Base-by-base conservation (phyloP, 2,329 filamentous ascomycete genomes). In the Xylariaceae sp. region DNA sequence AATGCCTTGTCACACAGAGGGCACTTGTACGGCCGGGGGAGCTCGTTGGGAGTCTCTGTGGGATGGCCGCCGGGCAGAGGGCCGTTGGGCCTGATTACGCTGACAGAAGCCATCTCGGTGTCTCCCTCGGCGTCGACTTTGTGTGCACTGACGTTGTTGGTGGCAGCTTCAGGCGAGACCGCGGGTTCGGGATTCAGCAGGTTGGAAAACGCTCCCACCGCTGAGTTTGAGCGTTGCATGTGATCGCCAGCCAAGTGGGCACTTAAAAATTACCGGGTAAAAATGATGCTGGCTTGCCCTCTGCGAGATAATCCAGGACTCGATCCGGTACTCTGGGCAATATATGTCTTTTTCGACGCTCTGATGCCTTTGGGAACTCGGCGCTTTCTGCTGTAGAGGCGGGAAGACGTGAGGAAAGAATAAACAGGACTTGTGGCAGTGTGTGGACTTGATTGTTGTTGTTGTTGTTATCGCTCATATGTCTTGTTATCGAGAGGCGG, bases 1-100 rank as follows among this genome's bases (percentile, higher is more conserved):
- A 99, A 99, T 55, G 94, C 93, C 81, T 97, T 96, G 66, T 97
- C 93, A 78, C 94, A 99, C 58, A 99, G 83, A 55, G 93, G 92
- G 73, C 93, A 99, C 79, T 97, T 97, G 84, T 99, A 99, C 1
- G 93, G 93, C 51, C 94, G 87, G 54, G 94, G 94, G 48, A 97
- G 83, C 73, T 97, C 93, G 59, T 72, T 75, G 45, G 69, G 59
- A 53, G 73, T 78, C 80, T 90, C 73, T 73, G 82, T 63, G 58
- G 76, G 65, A 66, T 89, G 83, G 53, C 85, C 80, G 59, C 78
- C 78, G 42, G 84, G 82, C 44, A 85, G 68, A 44, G 80, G 81
- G 55, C 81, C 84, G 63, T 87, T 81, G 66, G 85, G 77, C 74
- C 84, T 75, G 69, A 84, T 73, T 64, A 82, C 71, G 60, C 73